Percentiles rank a stretch among this genome's conserved stretches.
phyloP scores from a whole-genome alignment of 768 basidiomycete genomes.

The Wakefieldia striispora region DNA sequence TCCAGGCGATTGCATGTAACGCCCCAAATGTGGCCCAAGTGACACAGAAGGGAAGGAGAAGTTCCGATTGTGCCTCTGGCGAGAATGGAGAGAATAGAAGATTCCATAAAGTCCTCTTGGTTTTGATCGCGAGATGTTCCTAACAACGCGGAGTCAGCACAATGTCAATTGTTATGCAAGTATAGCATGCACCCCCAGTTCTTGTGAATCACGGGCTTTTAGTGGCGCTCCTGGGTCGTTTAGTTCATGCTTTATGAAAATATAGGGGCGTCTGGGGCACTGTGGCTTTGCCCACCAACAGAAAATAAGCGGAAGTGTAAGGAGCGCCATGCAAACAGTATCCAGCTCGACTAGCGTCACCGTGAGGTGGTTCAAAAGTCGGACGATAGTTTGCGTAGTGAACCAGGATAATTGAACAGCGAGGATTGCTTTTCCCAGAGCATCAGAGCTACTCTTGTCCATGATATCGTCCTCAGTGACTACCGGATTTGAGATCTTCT shows the following conservation, averaged over 20 bases:
- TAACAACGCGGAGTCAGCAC: too few species aligned
- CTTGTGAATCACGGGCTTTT: not conserved
- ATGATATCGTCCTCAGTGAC: not conserved
- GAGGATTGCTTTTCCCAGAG: not conserved
- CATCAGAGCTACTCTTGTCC: not conserved
- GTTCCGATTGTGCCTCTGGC: too few species aligned
- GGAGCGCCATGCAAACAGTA: not conserved
- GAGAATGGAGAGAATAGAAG: too few species aligned
- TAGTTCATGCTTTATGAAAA: too few species aligned
- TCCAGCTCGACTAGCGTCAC: not conserved
- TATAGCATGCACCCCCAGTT: too few species aligned
- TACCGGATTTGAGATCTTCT: not conserved
- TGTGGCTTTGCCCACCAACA: constrained; percentile 1
- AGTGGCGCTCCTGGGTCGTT: not conserved
- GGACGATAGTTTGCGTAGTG: not conserved
- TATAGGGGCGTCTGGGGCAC: not conserved
- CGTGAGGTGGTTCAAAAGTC: not conserved
- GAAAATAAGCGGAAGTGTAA: not conserved
- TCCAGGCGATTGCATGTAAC: not conserved
- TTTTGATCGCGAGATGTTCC: not conserved
- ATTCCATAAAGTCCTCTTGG: not conserved
- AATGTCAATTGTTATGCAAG: too few species aligned
- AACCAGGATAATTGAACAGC: not conserved
- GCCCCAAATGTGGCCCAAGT: not conserved
- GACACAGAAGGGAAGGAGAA: not conserved